Evolutionary conservation across 257 asterid species (phyloP).

Genomic region (Solanum pinnatisectum): DNA sequence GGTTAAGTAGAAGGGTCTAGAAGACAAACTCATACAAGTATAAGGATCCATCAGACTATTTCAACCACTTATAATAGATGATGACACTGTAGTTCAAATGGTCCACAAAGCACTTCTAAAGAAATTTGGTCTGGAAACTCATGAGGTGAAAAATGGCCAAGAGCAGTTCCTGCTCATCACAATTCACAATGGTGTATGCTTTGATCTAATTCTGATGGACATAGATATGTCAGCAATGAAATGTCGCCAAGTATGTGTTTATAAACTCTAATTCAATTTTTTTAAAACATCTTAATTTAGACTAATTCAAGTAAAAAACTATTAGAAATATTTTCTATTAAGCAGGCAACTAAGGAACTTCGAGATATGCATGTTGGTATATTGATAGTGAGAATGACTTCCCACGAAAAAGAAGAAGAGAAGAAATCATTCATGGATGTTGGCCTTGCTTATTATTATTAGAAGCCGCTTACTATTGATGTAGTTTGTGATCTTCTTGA

Average conservation of each 20-base stretch:
- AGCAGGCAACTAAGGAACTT: slow-evolving; percentile 18
- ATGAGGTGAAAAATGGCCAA: slow-evolving; percentile 30
- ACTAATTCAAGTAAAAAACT: neutral
- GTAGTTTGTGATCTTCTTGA: neutral
- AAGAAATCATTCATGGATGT: slow-evolving; percentile 28
- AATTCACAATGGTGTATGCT: slow-evolving; percentile 14
- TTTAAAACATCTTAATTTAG: neutral
- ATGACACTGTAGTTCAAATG: slow-evolving; percentile 14
- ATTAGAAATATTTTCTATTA: neutral
- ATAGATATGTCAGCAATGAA: slow-evolving; percentile 46
- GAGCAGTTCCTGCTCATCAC: slow-evolving; percentile 26
- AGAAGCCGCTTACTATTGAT: slow-evolving; percentile 18
- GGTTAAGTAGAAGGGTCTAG: no score
- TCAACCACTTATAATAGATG: slow-evolving; percentile 33
- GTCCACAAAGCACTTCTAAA: slow-evolving; percentile 17
- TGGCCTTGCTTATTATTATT: slow-evolving; percentile 31
- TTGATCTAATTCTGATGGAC: slow-evolving; percentile 43
- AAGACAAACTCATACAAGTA: no score
- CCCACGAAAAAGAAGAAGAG: neutral
- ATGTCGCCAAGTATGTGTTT: slow-evolving; percentile 24
- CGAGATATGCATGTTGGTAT: slow-evolving; percentile 35
- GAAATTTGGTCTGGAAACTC: slow-evolving; percentile 16
- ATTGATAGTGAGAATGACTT: slow-evolving; percentile 37
- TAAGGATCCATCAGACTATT: no score
- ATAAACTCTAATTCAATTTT: no score